Conservation (phyloP, 2,329 filamentous ascomycete species). For the Podosphaera xanthii region DNA sequence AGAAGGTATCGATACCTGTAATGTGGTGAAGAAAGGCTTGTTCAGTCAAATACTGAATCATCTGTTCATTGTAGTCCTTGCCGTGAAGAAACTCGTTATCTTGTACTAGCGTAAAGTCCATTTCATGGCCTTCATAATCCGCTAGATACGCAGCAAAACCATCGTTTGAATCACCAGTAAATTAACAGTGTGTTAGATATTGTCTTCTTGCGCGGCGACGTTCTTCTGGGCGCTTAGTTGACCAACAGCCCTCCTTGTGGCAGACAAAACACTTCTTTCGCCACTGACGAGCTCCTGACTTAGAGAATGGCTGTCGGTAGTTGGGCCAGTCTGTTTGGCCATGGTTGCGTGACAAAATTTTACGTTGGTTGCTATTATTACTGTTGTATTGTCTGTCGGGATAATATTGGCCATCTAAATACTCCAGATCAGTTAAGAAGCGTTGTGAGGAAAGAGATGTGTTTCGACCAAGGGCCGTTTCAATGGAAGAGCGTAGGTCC, state of each 20-base stretch:
- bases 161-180: not conserved
- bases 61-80: not conserved
- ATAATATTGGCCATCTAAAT: not conserved
- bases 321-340: not conserved
- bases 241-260: not conserved
- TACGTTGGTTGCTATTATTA: not conserved
- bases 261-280: not conserved
- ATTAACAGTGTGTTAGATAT: not conserved
- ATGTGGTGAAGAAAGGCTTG: not conserved
- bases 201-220: not conserved
- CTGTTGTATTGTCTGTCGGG: not conserved
- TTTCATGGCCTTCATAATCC: not conserved
- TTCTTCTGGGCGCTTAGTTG: not conserved
- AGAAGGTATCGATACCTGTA: not conserved
- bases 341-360: not conserved
- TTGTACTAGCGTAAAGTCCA: not conserved
- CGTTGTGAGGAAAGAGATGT: not conserved
- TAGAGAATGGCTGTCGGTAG: not conserved
- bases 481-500: not conserved
- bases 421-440: not conserved
- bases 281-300: not conserved
- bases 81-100: not conserved
- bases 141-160: not conserved
- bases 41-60: not conserved
- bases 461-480: not conserved